These are phyloP conservation scores for Rutstroemia sp. DNA, from an alignment of 2,329 filamentous ascomycete genomes.

Conservation along the genomic window DNA sequence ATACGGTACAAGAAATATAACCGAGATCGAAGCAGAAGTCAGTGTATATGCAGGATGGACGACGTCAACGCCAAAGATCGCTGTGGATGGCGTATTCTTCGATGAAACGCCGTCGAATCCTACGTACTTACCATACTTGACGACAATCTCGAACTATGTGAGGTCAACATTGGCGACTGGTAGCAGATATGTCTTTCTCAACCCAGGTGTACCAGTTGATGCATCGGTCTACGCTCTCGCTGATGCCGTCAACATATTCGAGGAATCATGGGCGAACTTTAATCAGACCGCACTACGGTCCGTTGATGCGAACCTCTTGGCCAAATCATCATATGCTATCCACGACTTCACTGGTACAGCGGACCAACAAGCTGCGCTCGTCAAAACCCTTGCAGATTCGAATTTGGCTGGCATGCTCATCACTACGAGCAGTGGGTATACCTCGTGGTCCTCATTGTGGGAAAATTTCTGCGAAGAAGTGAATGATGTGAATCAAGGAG, in stretches of 20 bases:
- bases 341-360: constrained; percentile 15
- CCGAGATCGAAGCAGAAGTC: constrained; percentile 31
- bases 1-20: constrained; percentile 28
- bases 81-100: constrained; percentile 5
- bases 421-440: constrained; percentile 18
- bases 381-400: constrained; percentile 15
- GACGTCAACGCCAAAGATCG: constrained; percentile 3
- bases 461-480: constrained; percentile 9
- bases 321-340: constrained; percentile 17
- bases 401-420: constrained; percentile 15
- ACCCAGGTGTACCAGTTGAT: constrained; percentile 19
- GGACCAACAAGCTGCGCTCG: constrained; percentile 11
- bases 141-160: constrained; percentile 14
- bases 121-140: constrained; percentile 16
- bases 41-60: constrained; percentile 33
- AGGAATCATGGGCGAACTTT: constrained; percentile 12
- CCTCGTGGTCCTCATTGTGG: constrained; percentile 15
- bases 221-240: constrained; percentile 17
- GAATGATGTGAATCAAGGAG: constrained; percentile 3
- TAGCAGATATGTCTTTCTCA: constrained; percentile 14
- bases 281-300: constrained; percentile 10
- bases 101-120: constrained; percentile 7
- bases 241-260: constrained; percentile 20
- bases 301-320: constrained; percentile 6
- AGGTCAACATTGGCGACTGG: constrained; percentile 14